Percentiles rank a stretch among this genome's conserved stretches.
Evolutionary conservation across 345 rosid genomes (phyloP).

Genomic region (Syzygium aromaticum): DNA sequence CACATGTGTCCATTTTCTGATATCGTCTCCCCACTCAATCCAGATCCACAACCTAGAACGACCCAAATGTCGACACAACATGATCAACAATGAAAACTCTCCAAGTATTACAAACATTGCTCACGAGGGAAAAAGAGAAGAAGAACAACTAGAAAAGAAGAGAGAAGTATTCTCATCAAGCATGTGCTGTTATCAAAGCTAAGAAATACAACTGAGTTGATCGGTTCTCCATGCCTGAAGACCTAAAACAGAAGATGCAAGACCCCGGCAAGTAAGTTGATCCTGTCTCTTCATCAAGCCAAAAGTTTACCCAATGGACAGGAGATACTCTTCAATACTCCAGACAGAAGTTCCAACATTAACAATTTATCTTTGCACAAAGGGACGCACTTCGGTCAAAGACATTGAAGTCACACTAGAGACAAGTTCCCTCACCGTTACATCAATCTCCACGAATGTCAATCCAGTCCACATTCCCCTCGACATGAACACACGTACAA

Average conservation of each 20-base stretch:
- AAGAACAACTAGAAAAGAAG: not conserved
- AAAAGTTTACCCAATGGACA: not conserved
- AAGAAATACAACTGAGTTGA: not conserved
- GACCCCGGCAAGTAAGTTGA: not conserved
- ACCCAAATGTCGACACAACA: not conserved
- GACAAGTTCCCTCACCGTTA: not conserved
- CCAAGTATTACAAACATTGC: not conserved
- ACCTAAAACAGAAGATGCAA: not conserved
- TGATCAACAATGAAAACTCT: not conserved
- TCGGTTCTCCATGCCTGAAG: not conserved
- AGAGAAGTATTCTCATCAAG: not conserved
- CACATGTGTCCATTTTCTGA: conserved; percentile 78
- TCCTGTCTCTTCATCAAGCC: not conserved
- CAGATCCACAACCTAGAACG: conserved; percentile 82
- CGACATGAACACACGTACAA: not conserved
- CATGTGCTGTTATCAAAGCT: not conserved
- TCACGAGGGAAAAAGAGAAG: not conserved
- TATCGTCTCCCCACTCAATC: conserved; percentile 85
- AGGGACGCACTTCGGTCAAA: not conserved
- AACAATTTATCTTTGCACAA: not conserved
- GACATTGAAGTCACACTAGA: not conserved
- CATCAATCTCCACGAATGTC: not conserved
- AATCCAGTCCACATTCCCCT: not conserved
- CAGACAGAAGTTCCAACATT: not conserved
- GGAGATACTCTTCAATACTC: not conserved